Base-by-base conservation (phyloP, 1,284 basidiomycete genomes). In the Porogramme epimiltina region DNA sequence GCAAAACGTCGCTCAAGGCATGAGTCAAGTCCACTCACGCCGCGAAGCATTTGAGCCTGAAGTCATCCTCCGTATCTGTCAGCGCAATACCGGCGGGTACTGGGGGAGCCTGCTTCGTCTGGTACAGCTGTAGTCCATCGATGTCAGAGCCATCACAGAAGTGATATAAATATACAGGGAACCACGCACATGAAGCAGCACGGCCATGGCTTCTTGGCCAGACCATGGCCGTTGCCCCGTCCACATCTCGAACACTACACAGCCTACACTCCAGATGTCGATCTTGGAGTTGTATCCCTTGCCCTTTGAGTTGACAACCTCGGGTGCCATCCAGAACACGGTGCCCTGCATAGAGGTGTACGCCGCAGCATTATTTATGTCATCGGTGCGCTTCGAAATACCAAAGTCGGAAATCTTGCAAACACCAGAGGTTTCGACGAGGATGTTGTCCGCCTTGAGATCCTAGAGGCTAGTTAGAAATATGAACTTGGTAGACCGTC, bases 361-460 rank as follows among this genome's bases (percentile, higher is more conserved):
- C 31, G 82, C 87, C 23, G 82, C 89, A 55, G 90, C 89, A 62
- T 87, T 86, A 63, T 94, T 86, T 55, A 95, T 91, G 61, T 96
- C 92, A 53, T 86, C 82, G 49, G 85, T 93, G 57, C 90, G 83
- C 71, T 96, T 98, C 11, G 93, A 95, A 52, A 97, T 96, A 43
- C 95, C 97, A 68, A 99, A 99, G 70, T 99, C 97, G 3, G 94
- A 95, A 48, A 99, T 99, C 75, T 99, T 99, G 79, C 95, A 98
- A 38, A 91, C 80, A 2, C 97, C 97, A 20, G 87, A 82, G 61
- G 87, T 88, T 68, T 99, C 96, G 23, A 98, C 94, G 22, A 99
- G 82, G 62, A 99, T 95, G 66, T 99, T 99, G 73, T 99, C 97
- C 15, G 95, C 94, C 74, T 99, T 99, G 59, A 99, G 75, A 72